Evolutionary conservation across 208 protist species (phyloP).

Genomic region (Trypanosoma melophagium): DNA sequence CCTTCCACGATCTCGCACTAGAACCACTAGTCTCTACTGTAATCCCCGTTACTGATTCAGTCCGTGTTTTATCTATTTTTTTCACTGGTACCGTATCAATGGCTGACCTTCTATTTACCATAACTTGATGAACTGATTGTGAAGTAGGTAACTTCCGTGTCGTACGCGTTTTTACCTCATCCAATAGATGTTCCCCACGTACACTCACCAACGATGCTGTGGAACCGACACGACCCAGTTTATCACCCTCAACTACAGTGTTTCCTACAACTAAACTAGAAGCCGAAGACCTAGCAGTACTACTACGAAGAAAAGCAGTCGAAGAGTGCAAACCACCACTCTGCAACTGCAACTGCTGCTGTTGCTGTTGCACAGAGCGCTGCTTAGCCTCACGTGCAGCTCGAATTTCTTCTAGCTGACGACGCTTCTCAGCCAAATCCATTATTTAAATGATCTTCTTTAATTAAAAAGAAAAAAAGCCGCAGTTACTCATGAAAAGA

Average conservation of each 20-base stretch:
- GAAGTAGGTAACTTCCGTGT: background rate
- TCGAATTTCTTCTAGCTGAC: constrained; percentile 58
- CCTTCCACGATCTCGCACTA: background rate
- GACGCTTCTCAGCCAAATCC: constrained; percentile 65
- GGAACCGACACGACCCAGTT: background rate
- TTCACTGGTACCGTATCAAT: no score
- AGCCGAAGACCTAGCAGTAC: background rate
- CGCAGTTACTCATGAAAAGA: constrained; percentile 5
- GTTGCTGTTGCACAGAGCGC: constrained; percentile 38
- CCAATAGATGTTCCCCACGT: background rate
- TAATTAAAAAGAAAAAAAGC: no score
- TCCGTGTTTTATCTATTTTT: background rate
- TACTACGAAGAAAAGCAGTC: background rate
- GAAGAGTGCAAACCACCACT: background rate
- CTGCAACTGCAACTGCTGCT: constrained; percentile 16
- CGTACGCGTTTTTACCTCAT: background rate
- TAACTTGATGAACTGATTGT: background rate
- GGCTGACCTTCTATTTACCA: no score
- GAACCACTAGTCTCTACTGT: no score
- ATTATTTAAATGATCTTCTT: constrained; percentile 22
- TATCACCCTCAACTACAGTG: background rate
- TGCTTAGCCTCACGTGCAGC: constrained; percentile 62
- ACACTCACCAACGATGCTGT: background rate
- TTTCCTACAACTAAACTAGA: background rate
- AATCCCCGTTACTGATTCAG: background rate